These are phyloP conservation scores for Eucalyptus erythrocorys DNA, from an alignment of 345 rosid genomes.

Conservation along the genomic window DNA sequence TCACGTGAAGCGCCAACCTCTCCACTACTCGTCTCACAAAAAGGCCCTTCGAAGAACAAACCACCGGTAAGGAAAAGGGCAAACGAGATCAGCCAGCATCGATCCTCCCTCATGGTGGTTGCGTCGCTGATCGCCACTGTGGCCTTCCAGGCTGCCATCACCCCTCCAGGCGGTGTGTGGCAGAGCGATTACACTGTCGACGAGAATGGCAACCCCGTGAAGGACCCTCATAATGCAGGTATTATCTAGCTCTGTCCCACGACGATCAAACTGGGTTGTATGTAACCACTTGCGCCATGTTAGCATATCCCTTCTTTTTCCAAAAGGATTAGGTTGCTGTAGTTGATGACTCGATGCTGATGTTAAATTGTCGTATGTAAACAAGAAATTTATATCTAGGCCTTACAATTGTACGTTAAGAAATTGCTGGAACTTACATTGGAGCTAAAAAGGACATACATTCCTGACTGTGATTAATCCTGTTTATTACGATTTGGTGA, in stretches of 20 bases:
- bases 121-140: constrained; percentile 13
- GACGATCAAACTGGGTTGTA: not conserved
- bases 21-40: not conserved
- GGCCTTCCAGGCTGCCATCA: constrained; percentile 16
- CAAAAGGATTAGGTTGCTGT: not conserved
- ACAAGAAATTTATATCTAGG: not conserved
- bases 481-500: not conserved
- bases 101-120: constrained; percentile 11
- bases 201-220: not conserved
- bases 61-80: not conserved
- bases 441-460: not conserved
- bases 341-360: not conserved
- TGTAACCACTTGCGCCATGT: not conserved
- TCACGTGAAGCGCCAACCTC: not conserved
- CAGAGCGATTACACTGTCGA: not conserved
- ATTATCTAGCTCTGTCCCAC: not conserved
- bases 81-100: constrained; percentile 2
- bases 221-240: not conserved
- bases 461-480: not conserved
- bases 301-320: not conserved
- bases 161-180: constrained; percentile 16
- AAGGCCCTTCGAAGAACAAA: not conserved
- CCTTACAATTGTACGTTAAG: not conserved
- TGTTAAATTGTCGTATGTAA: not conserved
- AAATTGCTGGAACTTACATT: not conserved